phyloP scores from a whole-genome alignment of 2,329 filamentous ascomycete species.

The Cercospora janseana region DNA sequence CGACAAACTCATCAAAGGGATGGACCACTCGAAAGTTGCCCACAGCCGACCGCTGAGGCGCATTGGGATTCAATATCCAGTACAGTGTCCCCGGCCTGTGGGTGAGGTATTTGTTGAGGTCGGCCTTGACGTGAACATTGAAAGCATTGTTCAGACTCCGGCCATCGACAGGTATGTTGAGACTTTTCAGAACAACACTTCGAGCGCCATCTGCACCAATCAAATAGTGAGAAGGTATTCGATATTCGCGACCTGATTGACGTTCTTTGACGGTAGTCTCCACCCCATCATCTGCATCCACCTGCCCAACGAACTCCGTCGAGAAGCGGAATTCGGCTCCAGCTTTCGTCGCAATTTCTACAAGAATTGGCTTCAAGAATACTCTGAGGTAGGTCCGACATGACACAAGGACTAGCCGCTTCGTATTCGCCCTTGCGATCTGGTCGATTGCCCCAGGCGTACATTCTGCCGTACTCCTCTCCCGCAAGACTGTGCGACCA shows the following conservation, averaged over 20 bases:
- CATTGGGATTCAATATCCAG: conserved; percentile 53
- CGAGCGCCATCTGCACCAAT: conserved; percentile 1
- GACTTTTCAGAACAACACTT: no score
- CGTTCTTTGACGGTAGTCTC: conserved; percentile 42
- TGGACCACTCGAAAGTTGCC: conserved; percentile 57
- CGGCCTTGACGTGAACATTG: conserved; percentile 49
- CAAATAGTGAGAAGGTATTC: neutral
- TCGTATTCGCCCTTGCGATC: conserved; percentile 39
- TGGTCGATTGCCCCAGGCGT: conserved; percentile 41
- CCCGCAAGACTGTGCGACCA: conserved; percentile 41
- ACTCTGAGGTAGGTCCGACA: conserved; percentile 40
- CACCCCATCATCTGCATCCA: conserved; percentile 26
- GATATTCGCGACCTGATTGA: conserved; percentile 27
- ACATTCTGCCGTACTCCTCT: conserved; percentile 41
- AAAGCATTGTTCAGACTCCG: conserved; percentile 40
- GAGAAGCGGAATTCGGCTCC: conserved; percentile 32
- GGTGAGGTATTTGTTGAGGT: conserved; percentile 50
- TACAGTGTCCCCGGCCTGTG: conserved; percentile 56
- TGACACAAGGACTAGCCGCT: conserved; percentile 37
- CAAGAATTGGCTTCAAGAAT: conserved; percentile 40
- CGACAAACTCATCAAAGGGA: conserved; percentile 60
- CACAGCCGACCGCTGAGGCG: conserved; percentile 51
- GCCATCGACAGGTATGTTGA: conserved; percentile 49
- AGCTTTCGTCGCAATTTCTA: conserved; percentile 32
- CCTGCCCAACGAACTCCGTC: conserved; percentile 35